Base-by-base conservation (phyloP, 1,284 basidiomycete species). In the Farysia itapuensis region DNA sequence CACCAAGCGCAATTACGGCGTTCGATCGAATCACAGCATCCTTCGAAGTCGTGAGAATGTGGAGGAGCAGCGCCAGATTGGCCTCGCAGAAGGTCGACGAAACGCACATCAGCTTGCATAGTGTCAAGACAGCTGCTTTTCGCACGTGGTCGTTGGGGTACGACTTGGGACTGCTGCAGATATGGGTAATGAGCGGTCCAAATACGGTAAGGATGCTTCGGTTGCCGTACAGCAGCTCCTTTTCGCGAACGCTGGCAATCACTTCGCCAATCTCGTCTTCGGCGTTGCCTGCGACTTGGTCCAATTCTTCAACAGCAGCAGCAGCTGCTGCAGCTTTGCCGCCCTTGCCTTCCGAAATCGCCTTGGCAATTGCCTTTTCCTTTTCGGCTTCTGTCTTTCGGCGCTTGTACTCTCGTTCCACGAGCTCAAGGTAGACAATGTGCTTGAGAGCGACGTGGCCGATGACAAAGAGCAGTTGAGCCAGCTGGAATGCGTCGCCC, bases 401-500 rank as follows among this genome's bases (percentile, higher is more conserved):
- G 13, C 92, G 81, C 80, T 98, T 98, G 84, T 89, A 89, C 75
- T 98, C 94, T 28, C 93, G 82, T 78, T 98, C 94, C n/a, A 97
- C 88, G 32, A 96, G 81, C 77, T 98, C 94, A 23, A 98, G 84
- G 75, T 91, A 95, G 19, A 95, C 92, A 45, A 97, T 90, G 58
- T 98, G 92, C 78, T 97, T 97, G 79, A 98, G 89, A 5, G 92
- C 91, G 15, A 95, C 88, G 77, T 98, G 94, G 0, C 94, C 95
- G 5, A 96, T 91, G 30, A 90, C 83, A 74, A 97, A 98, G 6
- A 98, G 80, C 15, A 97, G 82, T 74, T 97, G 93, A 43, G 88
- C 89, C 14, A 98, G 82, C 50, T 85, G 83, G 75, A 94, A 96
- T 0, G 88, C 85, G 15, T 64, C 59, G 18, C 54, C 56, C 43